Evolutionary conservation across 176 grass and related monocot genomes (phyloP).

Genomic region (Saccharum officinarum): DNA sequence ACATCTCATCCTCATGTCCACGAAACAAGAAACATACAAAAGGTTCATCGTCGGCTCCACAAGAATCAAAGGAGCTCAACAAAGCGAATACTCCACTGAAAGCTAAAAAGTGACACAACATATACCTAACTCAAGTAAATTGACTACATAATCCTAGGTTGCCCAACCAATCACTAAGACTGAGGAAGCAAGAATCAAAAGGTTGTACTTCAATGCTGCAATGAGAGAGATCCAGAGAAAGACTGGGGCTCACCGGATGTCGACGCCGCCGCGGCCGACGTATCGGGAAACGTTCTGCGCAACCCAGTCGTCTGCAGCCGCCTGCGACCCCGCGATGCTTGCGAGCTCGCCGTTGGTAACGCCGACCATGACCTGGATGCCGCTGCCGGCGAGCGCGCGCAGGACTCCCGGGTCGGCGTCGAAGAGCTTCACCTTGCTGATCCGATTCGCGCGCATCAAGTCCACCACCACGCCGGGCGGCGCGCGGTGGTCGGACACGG

Average conservation of each 20-base stretch:
- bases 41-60: neutral
- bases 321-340: conserved; percentile 46
- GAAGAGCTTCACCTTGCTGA: conserved; percentile 83
- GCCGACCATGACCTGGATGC: conserved; percentile 80
- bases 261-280: conserved; percentile 63
- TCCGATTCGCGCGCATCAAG: conserved; percentile 70
- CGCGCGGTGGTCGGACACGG: conserved; percentile 61
- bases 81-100: neutral
- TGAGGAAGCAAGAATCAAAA: neutral
- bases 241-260: conserved; percentile 58
- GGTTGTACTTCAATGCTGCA: neutral
- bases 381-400: conserved; percentile 66
- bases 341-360: conserved; percentile 66
- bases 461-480: conserved; percentile 64
- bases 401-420: conserved; percentile 59
- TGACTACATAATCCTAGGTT: neutral
- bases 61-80: neutral
- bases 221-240: conserved; percentile 3
- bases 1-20: neutral
- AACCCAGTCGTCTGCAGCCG: conserved; percentile 65
- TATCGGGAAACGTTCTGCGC: conserved; percentile 74
- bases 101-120: conserved; percentile 2
- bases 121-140: neutral
- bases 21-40: neutral
- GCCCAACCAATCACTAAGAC: neutral